Conservation (phyloP, 495 filamentous ascomycete species). For the Neurospora sp. region DNA sequence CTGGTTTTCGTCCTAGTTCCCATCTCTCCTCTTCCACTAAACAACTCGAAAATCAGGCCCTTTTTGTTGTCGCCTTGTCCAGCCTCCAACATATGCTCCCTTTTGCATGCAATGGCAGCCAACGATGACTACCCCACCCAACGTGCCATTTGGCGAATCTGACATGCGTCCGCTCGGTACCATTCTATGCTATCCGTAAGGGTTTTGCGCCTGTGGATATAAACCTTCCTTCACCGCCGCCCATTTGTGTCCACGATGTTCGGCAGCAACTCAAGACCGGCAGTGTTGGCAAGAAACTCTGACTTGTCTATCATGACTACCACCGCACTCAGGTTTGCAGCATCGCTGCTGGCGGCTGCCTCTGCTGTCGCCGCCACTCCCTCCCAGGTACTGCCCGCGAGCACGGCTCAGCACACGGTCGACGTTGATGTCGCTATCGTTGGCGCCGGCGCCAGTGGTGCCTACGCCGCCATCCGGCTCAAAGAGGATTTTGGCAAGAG, state of each 20-base stretch:
- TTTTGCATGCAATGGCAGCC: neutral
- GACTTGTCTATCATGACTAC: neutral
- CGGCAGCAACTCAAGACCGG: neutral
- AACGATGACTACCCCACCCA: neutral
- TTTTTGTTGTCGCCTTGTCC: too few relatives aligned
- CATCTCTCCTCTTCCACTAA: too few relatives aligned
- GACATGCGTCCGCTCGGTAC: neutral
- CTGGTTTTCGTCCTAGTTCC: too few relatives aligned
- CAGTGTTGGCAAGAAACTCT: neutral
- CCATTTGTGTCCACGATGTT: neutral
- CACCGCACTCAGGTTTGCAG: neutral
- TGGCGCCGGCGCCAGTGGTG: slow-evolving; percentile 39
- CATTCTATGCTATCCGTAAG: neutral
- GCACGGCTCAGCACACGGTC: neutral
- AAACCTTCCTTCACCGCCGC: neutral
- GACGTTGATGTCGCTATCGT: slow-evolving; percentile 29
- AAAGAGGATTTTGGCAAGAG: slow-evolving; percentile 33
- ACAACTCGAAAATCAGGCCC: too few relatives aligned
- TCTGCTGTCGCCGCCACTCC: slow-evolving; percentile 7
- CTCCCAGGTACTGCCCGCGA: neutral
- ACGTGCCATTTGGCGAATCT: neutral
- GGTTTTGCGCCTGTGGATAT: neutral
- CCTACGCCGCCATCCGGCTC: slow-evolving; percentile 36
- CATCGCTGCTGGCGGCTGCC: neutral
- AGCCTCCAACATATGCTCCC: neutral